Base-by-base conservation (phyloP, 2,329 filamentous ascomycete genomes). In the Macrophomina pseudophaseolina region DNA sequence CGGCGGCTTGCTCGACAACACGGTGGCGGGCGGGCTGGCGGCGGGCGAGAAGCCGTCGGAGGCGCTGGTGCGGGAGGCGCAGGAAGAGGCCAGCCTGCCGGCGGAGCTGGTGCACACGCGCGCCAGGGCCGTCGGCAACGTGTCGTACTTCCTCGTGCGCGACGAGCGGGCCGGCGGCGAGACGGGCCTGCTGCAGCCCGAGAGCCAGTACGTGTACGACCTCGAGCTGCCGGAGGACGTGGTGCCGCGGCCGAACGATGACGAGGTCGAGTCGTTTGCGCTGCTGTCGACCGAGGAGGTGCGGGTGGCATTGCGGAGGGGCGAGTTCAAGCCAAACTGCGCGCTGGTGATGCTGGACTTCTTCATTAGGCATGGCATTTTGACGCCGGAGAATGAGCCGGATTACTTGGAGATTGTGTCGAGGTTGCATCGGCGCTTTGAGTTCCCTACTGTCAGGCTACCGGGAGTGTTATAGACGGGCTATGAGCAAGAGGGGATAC, bases 291-390 rank as follows among this genome's bases (percentile, higher is more conserved):
- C 97, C 48, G 87, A 91, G n/a, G 86, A 97, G 78, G 87, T 96
- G 52, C 86, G 89, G 77, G 82, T 84, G 66, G 88, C 90, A 52
- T 81, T 99, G 74, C 85, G 84, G 16, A 81, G 83, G 63, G 92
- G 91, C 14, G 86, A 90, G 72, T 99, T 94, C 83, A 99, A 99
- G 83, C 91, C 94, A 2, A 98, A 98, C 77, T 97, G 94, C 78
- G 90, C 91, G 14, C 77, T 95, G 67, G 87, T 97, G 56, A 81
- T 95, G 75, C 80, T 97, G 53, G 93, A 98, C 77, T 99, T 98
- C 81, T 91, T 99, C 75, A 84, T 97, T 71, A 86, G 94, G 64
- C 92, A 93, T 78, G 91, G 92, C 0, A 87, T 97, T 69, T 75
- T 97, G 74, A 96, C 90, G 8, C 79, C 82, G 51, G 91, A 91